Conservation (phyloP, 768 basidiomycete species). For the Trametes elegans region DNA sequence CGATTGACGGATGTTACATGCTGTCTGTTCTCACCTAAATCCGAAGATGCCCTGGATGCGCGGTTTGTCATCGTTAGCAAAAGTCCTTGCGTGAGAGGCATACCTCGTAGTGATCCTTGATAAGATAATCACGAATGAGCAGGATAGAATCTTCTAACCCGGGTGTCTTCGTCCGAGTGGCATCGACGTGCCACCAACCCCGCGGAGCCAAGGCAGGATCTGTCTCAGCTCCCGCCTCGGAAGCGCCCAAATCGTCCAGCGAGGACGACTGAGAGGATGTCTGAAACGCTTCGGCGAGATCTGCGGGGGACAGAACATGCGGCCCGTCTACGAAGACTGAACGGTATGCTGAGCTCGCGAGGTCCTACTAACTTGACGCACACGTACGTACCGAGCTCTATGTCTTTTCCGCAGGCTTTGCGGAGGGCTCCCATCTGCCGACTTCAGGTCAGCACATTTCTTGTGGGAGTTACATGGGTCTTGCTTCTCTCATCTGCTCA, state of each 20-base stretch:
- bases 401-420: slow-evolving; percentile 60
- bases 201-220: slow-evolving; percentile 59
- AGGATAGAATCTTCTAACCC: slow-evolving; percentile 61
- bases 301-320: slow-evolving; percentile 61
- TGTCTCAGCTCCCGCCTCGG: slow-evolving; percentile 33
- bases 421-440: slow-evolving; percentile 72
- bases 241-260: slow-evolving; percentile 39
- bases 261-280: slow-evolving; percentile 25
- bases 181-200: slow-evolving; percentile 69
- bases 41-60: slow-evolving; percentile 67
- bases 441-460: not conserved
- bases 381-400: slow-evolving; percentile 56
- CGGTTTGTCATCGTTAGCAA: slow-evolving; percentile 1
- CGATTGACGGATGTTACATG: not conserved
- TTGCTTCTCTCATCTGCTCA: slow-evolving; percentile 29
- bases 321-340: slow-evolving; percentile 77
- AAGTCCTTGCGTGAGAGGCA: slow-evolving; percentile 32
- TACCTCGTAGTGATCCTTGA: slow-evolving; percentile 64
- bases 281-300: slow-evolving; percentile 41
- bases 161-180: slow-evolving; percentile 45
- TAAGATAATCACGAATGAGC: slow-evolving; percentile 54
- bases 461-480: too few relatives aligned
- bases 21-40: slow-evolving; percentile 52
- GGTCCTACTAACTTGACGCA: not conserved
- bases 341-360: too few relatives aligned